phyloP scores from a whole-genome alignment of 495 filamentous ascomycete genomes.

The Emericellopsis terricola region DNA sequence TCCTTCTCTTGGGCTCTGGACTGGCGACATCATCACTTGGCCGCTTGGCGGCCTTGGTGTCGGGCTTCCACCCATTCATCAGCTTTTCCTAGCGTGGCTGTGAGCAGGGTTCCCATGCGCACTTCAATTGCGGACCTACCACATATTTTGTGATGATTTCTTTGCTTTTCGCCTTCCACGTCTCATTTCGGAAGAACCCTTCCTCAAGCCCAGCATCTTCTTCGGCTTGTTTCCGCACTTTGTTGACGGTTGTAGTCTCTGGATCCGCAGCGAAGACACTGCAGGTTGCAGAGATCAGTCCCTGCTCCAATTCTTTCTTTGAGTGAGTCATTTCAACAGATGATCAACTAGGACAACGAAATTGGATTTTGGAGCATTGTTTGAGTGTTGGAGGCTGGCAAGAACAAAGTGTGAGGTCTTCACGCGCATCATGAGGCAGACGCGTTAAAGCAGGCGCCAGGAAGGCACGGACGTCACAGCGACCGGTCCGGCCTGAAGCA shows the following conservation, averaged over 20 bases:
- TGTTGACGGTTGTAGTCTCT: conserved; percentile 59
- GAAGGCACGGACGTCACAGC: too few relatives aligned
- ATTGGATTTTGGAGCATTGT: not conserved
- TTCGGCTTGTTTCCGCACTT: conserved; percentile 50
- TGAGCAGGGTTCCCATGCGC: too few relatives aligned
- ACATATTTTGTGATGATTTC: conserved; percentile 48
- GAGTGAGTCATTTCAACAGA: conserved; percentile 7
- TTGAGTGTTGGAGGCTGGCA: not conserved
- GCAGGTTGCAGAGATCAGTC: conserved; percentile 43
- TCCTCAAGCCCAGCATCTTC: conserved; percentile 41
- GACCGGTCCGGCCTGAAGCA: not conserved
- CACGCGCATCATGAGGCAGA: not conserved
- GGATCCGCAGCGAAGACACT: conserved; percentile 36
- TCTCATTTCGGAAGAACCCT: conserved; percentile 48
- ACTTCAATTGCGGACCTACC: conserved; percentile 28
- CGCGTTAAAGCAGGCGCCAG: too few relatives aligned
- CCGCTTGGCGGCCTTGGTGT: too few relatives aligned
- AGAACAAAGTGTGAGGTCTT: not conserved
- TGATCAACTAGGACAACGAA: not conserved
- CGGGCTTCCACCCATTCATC: too few relatives aligned
- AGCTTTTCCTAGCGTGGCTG: too few relatives aligned
- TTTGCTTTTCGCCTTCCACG: conserved; percentile 74
- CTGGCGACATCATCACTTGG: too few relatives aligned
- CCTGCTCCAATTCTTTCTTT: conserved; percentile 23
- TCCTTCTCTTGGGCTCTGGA: not conserved